Conservation (phyloP, 164 flowering plant species). For the Piper betle region DNA sequence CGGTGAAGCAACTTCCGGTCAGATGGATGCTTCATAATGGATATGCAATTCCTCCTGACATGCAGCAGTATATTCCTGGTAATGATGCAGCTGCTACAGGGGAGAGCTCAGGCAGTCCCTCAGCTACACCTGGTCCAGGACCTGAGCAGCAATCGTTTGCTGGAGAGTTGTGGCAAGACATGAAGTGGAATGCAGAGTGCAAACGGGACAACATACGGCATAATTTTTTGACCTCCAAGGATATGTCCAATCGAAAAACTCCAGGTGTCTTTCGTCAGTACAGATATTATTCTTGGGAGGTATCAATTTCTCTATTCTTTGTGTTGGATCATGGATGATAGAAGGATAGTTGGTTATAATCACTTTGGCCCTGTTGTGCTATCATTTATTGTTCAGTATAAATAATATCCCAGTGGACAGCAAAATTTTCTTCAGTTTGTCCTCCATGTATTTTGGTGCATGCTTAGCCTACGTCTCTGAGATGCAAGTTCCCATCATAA, state of each 20-base stretch:
- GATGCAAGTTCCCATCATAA: too few species aligned
- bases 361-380: not conserved
- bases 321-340: not conserved
- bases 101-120: slow-evolving; percentile 16
- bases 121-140: slow-evolving; percentile 4
- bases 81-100: slow-evolving; percentile 19
- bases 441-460: too few species aligned
- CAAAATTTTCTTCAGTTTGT: too few species aligned
- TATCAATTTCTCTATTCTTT: slow-evolving; percentile 8
- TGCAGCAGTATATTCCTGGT: slow-evolving; percentile 40
- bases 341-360: not conserved
- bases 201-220: slow-evolving; percentile 41
- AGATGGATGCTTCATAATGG: slow-evolving; percentile 98
- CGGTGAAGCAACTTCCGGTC: slow-evolving; percentile 62
- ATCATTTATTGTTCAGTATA: too few species aligned
- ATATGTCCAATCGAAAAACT: slow-evolving; percentile 58
- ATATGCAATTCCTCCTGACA: slow-evolving; percentile 74
- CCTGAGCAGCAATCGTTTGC: slow-evolving; percentile 50
- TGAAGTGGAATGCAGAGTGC: slow-evolving; percentile 39
- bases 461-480: too few species aligned
- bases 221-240: slow-evolving; percentile 38
- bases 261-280: slow-evolving; percentile 55
- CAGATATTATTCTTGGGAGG: slow-evolving; percentile 85
- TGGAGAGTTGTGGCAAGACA: slow-evolving; percentile 75
- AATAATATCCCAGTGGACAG: too few species aligned